phyloP scores from a whole-genome alignment of 129 eudicot genomes.

The Pittosporum tobira region DNA sequence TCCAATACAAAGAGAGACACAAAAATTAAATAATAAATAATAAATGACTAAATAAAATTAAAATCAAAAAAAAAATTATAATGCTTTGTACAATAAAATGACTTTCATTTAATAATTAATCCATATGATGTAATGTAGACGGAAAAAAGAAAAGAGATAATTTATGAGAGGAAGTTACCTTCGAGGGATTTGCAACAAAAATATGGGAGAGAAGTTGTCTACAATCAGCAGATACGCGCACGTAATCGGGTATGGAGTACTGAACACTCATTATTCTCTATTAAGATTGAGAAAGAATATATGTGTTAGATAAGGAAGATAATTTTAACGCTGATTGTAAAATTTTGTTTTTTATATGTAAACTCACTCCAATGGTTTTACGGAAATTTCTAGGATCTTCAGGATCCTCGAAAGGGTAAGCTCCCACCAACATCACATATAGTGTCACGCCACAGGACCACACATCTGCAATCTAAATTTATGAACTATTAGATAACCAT shows the following conservation, averaged over 20 bases:
- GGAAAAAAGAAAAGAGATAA: too few species aligned
- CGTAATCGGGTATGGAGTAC: constrained; percentile 67
- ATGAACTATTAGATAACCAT: neutral
- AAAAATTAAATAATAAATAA: too few species aligned
- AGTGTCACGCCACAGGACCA: constrained; percentile 78
- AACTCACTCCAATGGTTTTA: constrained; percentile 44
- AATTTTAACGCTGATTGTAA: neutral
- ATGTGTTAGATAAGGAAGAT: neutral
- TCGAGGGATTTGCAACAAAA: constrained; percentile 63
- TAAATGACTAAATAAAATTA: too few species aligned
- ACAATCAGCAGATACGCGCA: constrained; percentile 62
- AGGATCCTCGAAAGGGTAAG: constrained; percentile 65
- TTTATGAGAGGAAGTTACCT: constrained; percentile 44
- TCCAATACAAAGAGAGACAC: neutral
- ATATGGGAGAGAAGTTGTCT: constrained; percentile 58
- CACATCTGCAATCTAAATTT: constrained; percentile 59
- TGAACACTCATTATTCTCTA: constrained; percentile 66
- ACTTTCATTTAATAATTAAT: too few species aligned
- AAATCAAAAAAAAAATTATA: too few species aligned
- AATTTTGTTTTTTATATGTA: neutral
- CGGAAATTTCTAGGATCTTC: constrained; percentile 63
- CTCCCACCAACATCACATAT: constrained; percentile 60
- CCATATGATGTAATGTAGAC: too few species aligned
- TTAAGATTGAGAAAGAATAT: constrained; percentile 2
- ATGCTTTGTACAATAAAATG: neutral